Conservation (phyloP, 164 flowering plant genomes). For the Berberis vulgaris region DNA sequence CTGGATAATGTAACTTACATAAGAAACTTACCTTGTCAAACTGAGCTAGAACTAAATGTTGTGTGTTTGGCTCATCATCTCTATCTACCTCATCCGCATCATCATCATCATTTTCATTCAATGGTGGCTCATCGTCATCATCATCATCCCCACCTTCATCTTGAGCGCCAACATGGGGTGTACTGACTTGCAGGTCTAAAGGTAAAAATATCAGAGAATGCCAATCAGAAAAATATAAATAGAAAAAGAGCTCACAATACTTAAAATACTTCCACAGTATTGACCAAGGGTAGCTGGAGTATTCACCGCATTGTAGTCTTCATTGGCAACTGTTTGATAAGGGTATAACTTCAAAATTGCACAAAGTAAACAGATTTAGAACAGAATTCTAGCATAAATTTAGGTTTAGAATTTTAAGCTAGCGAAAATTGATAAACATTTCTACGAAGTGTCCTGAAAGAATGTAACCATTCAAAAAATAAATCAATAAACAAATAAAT, state of each 20-base stretch:
- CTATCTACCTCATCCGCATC: constrained; percentile 77
- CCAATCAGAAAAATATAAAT: background rate
- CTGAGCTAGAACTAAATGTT: constrained; percentile 86
- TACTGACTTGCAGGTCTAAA: constrained; percentile 52
- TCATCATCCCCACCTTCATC: constrained; percentile 60
- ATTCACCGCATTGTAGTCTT: constrained; percentile 76
- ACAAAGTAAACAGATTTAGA: too few relatives aligned
- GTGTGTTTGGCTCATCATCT: constrained; percentile 77
- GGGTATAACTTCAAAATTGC: constrained; percentile 50
- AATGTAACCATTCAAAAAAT: too few relatives aligned
- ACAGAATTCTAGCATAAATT: too few relatives aligned
- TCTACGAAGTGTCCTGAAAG: too few relatives aligned
- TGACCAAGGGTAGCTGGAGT: constrained; percentile 80
- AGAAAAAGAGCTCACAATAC: background rate
- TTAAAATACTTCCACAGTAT: background rate
- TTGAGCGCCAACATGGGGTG: constrained; percentile 45
- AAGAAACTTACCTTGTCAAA: constrained; percentile 70
- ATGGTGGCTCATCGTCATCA: constrained; percentile 45
- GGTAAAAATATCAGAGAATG: background rate
- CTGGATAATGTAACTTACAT: background rate
- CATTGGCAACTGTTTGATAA: constrained; percentile 74
- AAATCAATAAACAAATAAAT: too few relatives aligned
- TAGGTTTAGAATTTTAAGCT: too few relatives aligned
- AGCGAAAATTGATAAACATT: too few relatives aligned
- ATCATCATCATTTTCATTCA: constrained; percentile 83